Evolutionary conservation across 768 basidiomycete genomes (phyloP), one percentile per base, ranked within the genome.

Genomic region (Paxillus rubicundulus): DNA sequence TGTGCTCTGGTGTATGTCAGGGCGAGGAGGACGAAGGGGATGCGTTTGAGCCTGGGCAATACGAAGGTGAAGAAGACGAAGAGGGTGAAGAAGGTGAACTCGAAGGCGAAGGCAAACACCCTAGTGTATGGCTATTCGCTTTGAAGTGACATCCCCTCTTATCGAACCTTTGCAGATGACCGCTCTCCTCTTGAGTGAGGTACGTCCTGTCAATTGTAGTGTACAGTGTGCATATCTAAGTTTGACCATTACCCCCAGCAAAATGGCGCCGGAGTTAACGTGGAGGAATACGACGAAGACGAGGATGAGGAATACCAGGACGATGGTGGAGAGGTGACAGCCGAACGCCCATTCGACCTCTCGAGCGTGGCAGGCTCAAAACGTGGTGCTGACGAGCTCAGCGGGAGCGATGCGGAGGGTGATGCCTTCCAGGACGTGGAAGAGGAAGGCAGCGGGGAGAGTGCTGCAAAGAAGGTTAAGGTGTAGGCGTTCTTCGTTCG

Each of bases 331-430:
- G 38, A 53, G 30, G 62, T 54, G 12, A 41, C 56, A 7, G 60
- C 20, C 2, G 54, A 53, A 44, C 45, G 57, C 32, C 50, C 46
- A 4, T 39, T 54, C 21, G 39, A 47, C 8, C 49, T 53, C 8
- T 38, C 55, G 6, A 12, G 12, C n/a, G 47, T 45, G 27, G 49
- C 49, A 3, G 62, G 69, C 46, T 57, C 60, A 27, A 69, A 69
- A 49, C 67, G 67, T 21, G 39, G 54, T 2, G 67, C 9, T 12
- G 62, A 63, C 16, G 67, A 65, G 8, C 57, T 68, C 32, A 17
- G 28, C 6, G 61, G 56, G 10, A 56, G 20, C 4, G 52, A 54
- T 20, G 45, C 21, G 4, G 14, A 20, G 9, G 49, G 41, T 9
- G 67, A 60, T 0, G 65, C 55, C 2, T 47, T 27, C 7, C 55